Base-by-base conservation (phyloP, 2,329 filamentous ascomycete species). In the Pseudocercospora fijiensis region DNA sequence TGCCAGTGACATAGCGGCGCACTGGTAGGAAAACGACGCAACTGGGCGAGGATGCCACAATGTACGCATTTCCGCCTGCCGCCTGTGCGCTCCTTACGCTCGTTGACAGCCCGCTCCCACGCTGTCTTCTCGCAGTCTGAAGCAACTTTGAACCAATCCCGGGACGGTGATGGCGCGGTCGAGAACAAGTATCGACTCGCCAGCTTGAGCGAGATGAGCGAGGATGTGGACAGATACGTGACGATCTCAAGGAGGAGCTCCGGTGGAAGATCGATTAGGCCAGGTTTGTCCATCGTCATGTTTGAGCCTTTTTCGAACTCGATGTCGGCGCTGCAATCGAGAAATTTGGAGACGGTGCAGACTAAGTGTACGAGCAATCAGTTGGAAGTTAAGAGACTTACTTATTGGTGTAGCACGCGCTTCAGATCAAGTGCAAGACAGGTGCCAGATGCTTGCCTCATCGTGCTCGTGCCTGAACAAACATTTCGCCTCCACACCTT, bases 171-270 rank as follows among this genome's bases (percentile, higher is more conserved):
- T 4, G 65, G 66, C 22, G 67, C 65, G 8, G 60, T 61, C 49
- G 67, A 64, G 67, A 76, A 74, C 28, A 79, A 65, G 10, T 67
- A 61, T 10, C 68, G 69, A 53, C 75, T 71, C 5, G 74, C 72
- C 47, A 80, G 74, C 51, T 77, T 77, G 9, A 80, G 71, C 3
- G 79, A 72, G 8, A 80, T 68, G 20, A 76, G 69, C 26, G 70
- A 74, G 45, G 79, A 77, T 0, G 70, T 69, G 5, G 76, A 70
- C 8, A 81, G 74, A 64, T 75, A 65, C 27, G 75, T 68, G 47
- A 70, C 65, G 51, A 80, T 73, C 22, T 69, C 61, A 33, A 70
- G 68, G 45, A 75, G 68, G n/a, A 76, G 60, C 49, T 78, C 75
- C 60, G 76, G 67, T 22, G 79, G 79, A 8, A 81, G 75, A 33